Percentiles rank a stretch among this genome's conserved stretches.
phyloP scores from a whole-genome alignment of 768 basidiomycete species.

The Pholiota microspora region DNA sequence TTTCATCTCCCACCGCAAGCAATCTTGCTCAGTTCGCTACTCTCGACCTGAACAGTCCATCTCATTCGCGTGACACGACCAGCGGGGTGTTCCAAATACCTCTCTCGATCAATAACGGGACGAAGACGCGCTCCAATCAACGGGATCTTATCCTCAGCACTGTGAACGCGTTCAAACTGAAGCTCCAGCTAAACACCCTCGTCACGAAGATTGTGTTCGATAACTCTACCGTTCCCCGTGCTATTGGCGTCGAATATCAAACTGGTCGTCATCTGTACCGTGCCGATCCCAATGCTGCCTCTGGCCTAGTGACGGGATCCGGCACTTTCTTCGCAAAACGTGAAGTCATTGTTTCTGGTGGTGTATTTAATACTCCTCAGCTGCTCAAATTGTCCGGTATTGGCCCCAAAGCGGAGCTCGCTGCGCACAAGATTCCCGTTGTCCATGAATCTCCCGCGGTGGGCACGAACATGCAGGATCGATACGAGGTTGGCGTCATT shows the following conservation, averaged over 20 bases:
- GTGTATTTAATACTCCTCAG: conserved; percentile 47
- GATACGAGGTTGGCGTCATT: conserved; percentile 9
- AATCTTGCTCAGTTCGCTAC: neutral
- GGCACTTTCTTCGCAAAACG: conserved; percentile 47
- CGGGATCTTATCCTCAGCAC: conserved; percentile 8
- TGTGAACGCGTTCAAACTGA: conserved; percentile 38
- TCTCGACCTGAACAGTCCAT: conserved; percentile 1
- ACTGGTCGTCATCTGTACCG: conserved; percentile 2
- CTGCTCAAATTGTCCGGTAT: conserved; percentile 53
- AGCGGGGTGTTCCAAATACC: conserved; percentile 7
- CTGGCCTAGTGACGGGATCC: conserved; percentile 18
- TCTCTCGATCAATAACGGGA: conserved; percentile 4
- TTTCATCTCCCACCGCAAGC: neutral
- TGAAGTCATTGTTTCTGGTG: conserved; percentile 54
- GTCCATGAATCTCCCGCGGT: conserved; percentile 49
- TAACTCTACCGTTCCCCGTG: conserved; percentile 34
- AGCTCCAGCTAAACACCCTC: conserved; percentile 55
- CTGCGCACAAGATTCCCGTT: conserved; percentile 38
- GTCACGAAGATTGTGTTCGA: conserved; percentile 55
- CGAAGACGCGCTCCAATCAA: conserved; percentile 4
- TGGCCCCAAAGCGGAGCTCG: conserved; percentile 47
- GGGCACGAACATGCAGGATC: conserved; percentile 53
- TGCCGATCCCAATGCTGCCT: conserved; percentile 1
- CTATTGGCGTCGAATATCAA: conserved; percentile 37
- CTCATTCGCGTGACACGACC: conserved; percentile 4